Conservation (phyloP, 2,329 filamentous ascomycete species). For the Paraconiothyrium sp. region DNA sequence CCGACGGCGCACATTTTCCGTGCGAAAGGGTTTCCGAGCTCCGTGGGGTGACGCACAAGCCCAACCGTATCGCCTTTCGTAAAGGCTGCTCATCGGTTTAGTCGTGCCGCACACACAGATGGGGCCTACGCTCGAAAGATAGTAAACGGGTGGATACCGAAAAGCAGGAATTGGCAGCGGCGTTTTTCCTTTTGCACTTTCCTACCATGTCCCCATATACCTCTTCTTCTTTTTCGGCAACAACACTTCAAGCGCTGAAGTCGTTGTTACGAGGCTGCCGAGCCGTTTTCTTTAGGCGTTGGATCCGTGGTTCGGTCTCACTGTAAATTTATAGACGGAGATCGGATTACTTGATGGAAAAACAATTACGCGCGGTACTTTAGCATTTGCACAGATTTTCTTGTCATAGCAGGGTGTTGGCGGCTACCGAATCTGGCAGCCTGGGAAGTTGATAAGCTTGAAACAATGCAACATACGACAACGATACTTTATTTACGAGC, state of each 20-base stretch:
- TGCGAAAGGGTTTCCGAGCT: neutral
- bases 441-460: neutral
- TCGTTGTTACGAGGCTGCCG: constrained; percentile 24
- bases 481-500: neutral
- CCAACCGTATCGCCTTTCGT: neutral
- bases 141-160: neutral
- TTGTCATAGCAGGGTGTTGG: constrained; percentile 16
- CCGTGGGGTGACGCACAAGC: constrained; percentile 4
- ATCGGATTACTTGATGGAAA: neutral
- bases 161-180: constrained; percentile 8
- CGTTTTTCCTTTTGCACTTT: neutral
- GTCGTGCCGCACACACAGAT: neutral
- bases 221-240: constrained; percentile 14
- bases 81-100: neutral
- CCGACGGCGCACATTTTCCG: neutral
- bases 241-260: constrained; percentile 46
- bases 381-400: constrained; percentile 10
- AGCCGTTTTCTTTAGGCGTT: constrained; percentile 15
- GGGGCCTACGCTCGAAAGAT: neutral
- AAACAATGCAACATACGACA: neutral
- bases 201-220: constrained; percentile 3
- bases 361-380: constrained; percentile 6
- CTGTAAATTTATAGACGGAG: constrained; percentile 12
- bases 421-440: constrained; percentile 2
- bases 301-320: constrained; percentile 7